A percentile compares a stretch with the other conserved stretches of the same genome.
Conservation (phyloP, 164 flowering plant species). For the Vitis riparia region DNA sequence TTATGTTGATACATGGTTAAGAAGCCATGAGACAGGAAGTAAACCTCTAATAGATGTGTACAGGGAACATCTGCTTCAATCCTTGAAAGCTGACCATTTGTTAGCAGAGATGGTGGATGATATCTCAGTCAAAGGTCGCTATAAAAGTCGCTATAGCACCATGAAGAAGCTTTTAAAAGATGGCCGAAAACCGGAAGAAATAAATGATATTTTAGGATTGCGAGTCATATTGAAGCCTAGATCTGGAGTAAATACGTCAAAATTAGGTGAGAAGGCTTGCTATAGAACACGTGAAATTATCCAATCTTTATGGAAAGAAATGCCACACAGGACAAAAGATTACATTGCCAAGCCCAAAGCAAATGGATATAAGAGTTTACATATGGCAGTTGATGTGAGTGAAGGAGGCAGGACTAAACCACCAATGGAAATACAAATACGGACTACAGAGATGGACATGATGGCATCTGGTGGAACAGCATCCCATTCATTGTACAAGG, state of each 20-base stretch:
- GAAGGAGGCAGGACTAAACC: slow-evolving; percentile 54
- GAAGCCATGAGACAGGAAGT: slow-evolving; percentile 65
- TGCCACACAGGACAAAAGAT: slow-evolving; percentile 74
- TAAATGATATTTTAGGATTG: slow-evolving; percentile 76
- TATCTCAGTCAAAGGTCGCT: slow-evolving; percentile 68
- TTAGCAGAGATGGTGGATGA: slow-evolving; percentile 57
- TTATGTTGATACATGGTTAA: slow-evolving; percentile 78
- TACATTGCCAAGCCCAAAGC: slow-evolving; percentile 79
- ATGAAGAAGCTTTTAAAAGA: slow-evolving; percentile 90
- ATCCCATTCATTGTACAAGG: slow-evolving; percentile 84
- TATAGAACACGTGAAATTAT: slow-evolving; percentile 69
- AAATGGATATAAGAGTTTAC: slow-evolving; percentile 89
- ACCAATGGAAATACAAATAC: slow-evolving; percentile 84
- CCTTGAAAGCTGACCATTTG: slow-evolving; percentile 46
- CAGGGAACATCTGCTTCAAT: slow-evolving; percentile 56
- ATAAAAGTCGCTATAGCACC: slow-evolving; percentile 89
- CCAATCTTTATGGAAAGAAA: slow-evolving; percentile 74
- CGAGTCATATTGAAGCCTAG: slow-evolving; percentile 68
- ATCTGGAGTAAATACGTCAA: slow-evolving; percentile 29
- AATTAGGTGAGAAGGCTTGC: slow-evolving; percentile 70
- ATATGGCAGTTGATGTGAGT: slow-evolving; percentile 89
- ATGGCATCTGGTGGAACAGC: slow-evolving; percentile 79
- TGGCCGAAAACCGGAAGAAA: slow-evolving; percentile 80
- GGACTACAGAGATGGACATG: slow-evolving; percentile 81
- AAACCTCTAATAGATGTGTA: slow-evolving; percentile 60